Percentiles rank a stretch among this genome's conserved stretches.
Evolutionary conservation across 805 yeast genomes (phyloP).

Genomic region (Candida pseudoglaebosa): DNA sequence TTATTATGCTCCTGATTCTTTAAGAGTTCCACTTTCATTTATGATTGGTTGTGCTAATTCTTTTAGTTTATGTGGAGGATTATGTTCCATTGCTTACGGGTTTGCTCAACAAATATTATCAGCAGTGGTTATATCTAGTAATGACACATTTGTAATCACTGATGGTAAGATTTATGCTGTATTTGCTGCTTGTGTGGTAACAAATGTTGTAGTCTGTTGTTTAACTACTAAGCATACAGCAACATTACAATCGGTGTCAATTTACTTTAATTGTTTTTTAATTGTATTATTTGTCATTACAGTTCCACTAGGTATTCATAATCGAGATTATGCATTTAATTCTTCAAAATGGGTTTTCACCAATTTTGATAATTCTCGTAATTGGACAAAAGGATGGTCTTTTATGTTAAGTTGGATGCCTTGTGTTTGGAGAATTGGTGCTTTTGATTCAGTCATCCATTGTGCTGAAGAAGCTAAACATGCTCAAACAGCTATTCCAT

Average conservation of each 20-base stretch:
- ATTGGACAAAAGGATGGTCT: slow-evolving; percentile 32
- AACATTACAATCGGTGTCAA: slow-evolving; percentile 56
- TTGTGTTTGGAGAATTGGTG: slow-evolving; percentile 74
- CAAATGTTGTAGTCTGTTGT: slow-evolving; percentile 52
- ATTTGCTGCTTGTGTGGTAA: slow-evolving; percentile 55
- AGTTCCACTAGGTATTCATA: slow-evolving; percentile 53
- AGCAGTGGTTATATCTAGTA: slow-evolving; percentile 50
- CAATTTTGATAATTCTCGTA: slow-evolving; percentile 41
- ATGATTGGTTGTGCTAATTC: slow-evolving; percentile 67
- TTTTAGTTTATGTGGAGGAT: slow-evolving; percentile 60
- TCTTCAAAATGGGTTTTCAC: slow-evolving; percentile 48
- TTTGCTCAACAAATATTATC: slow-evolving; percentile 58
- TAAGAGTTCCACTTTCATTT: slow-evolving; percentile 53
- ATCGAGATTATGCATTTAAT: slow-evolving; percentile 17
- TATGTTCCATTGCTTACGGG: slow-evolving; percentile 68
- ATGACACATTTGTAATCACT: slow-evolving; percentile 54
- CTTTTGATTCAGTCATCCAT: slow-evolving; percentile 69
- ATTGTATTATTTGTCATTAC: slow-evolving; percentile 58
- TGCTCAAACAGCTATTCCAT: slow-evolving; percentile 60
- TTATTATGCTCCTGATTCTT: slow-evolving; percentile 55
- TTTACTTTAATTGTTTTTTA: slow-evolving; percentile 48
- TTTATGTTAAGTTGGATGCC: slow-evolving; percentile 58
- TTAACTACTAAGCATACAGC: slow-evolving; percentile 56
- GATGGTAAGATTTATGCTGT: slow-evolving; percentile 58
- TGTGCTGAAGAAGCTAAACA: slow-evolving; percentile 68